Conservation (phyloP, 2,329 filamentous ascomycete species). For the Beauveria sp. region DNA sequence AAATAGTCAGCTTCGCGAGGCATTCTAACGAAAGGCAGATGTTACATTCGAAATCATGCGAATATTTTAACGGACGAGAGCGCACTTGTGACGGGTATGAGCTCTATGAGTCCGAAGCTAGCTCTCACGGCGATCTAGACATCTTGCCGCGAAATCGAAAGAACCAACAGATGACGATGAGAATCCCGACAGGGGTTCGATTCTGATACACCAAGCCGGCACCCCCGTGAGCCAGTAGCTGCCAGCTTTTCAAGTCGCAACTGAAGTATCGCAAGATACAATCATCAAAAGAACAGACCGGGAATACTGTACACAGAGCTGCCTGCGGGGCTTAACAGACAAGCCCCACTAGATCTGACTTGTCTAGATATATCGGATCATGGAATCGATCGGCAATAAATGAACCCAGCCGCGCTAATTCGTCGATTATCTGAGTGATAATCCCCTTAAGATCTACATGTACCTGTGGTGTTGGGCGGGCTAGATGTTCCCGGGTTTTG, state of each 20-base stretch:
- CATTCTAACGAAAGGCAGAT: no score
- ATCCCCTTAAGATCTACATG: not conserved
- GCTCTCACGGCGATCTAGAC: not conserved
- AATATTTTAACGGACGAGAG: not conserved
- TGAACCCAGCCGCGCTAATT: not conserved
- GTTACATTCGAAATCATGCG: not conserved
- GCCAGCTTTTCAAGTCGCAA: not conserved
- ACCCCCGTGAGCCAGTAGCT: slow-evolving; percentile 15
- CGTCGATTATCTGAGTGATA: not conserved
- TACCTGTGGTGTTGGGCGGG: not conserved
- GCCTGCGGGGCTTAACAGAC: not conserved
- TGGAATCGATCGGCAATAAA: not conserved
- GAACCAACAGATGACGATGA: not conserved
- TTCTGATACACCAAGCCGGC: slow-evolving; percentile 11
- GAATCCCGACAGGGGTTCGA: not conserved
- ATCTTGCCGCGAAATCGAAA: not conserved
- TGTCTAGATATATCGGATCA: not conserved
- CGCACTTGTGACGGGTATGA: not conserved
- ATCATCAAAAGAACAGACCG: not conserved
- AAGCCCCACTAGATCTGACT: not conserved
- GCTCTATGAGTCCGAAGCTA: not conserved
- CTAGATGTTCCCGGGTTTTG: not conserved
- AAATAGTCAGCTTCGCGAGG: no score
- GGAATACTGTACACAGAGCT: not conserved
- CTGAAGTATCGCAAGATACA: not conserved